phyloP scores from a whole-genome alignment of 192 early-diverging fungal species.

The Chytriomyces sp. region DNA sequence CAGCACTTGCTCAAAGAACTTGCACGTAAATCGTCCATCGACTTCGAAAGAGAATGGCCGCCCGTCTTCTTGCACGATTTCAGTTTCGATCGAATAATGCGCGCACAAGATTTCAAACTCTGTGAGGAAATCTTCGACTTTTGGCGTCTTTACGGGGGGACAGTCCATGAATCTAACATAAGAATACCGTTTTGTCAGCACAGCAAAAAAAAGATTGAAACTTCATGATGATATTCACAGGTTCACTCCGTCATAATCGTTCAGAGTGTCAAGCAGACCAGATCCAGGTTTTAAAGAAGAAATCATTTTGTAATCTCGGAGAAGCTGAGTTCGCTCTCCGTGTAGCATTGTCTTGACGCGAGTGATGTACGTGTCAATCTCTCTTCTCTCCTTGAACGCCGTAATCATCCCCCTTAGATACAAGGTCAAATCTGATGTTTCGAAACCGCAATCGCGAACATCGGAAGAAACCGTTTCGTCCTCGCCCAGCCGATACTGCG shows the following conservation, averaged over 20 bases:
- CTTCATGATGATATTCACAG: conserved; percentile 37
- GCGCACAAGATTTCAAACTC: conserved; percentile 58
- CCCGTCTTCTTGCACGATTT: conserved; percentile 61
- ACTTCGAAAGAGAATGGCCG: conserved; percentile 62
- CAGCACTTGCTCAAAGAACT: conserved; percentile 44
- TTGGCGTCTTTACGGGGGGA: conserved; percentile 48
- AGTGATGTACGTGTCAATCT: conserved; percentile 5
- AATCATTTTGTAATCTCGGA: conserved; percentile 54
- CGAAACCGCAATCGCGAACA: conserved; percentile 33
- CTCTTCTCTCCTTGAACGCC: not conserved
- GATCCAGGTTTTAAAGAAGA: conserved; percentile 42
- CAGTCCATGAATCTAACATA: conserved; percentile 50
- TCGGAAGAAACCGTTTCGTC: conserved; percentile 43
- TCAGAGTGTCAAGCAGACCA: conserved; percentile 34
- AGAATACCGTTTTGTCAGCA: not conserved
- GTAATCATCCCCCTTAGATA: conserved; percentile 48
- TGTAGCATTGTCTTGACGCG: conserved; percentile 42
- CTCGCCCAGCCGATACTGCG: conserved; percentile 36
- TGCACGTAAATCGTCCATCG: conserved; percentile 47
- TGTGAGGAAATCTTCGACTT: conserved; percentile 59
- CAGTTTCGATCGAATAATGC: conserved; percentile 50
- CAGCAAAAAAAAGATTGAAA: not conserved
- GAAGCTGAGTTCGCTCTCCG: conserved; percentile 47
- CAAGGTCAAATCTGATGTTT: conserved; percentile 40
- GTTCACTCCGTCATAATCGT: conserved; percentile 54